Evolutionary conservation across 805 yeast species (phyloP), one percentile per base, ranked within the genome.

Genomic region (Nakazawaea siamensis): DNA sequence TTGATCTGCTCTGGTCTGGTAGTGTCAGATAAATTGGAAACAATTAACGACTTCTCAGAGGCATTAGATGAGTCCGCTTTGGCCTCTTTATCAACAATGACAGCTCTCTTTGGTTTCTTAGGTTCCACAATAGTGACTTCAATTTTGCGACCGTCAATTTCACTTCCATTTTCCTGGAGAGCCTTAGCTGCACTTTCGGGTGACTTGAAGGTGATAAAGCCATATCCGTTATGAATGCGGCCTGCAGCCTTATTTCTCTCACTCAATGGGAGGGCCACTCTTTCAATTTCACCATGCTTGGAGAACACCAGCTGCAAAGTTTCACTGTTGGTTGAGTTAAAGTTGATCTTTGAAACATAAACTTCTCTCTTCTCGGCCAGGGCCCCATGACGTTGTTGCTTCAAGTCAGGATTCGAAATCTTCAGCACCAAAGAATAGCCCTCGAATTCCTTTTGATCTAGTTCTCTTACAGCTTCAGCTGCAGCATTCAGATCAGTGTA

Each of bases 201-300:
- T 0, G 54, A 52, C 2, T 47, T 38, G 44, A 73, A 81, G 0
- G 71, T 59, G 0, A 83, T 55, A 48, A 83, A 81, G 0, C 80
- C 94, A 51, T 67, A 77, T 0, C 90, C 88, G 30, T 73, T 74
- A 47, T 76, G 68, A 12, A 48, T 42, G 6, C 58, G 47, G 1
- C 53, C 57, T 6, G 55, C 52, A 4, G 48, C 46, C 28, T 50
- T 58, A 21, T 55, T 57, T 24, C 50, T 51, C 19, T 47, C 51
- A 20, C 52, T 51, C 30, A 66, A 39, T 2, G 83, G 84, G 3
- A 80, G 41, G 18, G 12, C 15, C 18, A 27, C 29, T 8, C 18
- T 13, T 36, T 76, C 80, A 12, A 83, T 61, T 0, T 43, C 43
- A 0, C 90, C 92, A 53, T 50, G 71, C 26, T 57, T 50, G 4